Base-by-base conservation (phyloP, 352 stramenopile genomes). In the Globisporangium sylvaticum region DNA sequence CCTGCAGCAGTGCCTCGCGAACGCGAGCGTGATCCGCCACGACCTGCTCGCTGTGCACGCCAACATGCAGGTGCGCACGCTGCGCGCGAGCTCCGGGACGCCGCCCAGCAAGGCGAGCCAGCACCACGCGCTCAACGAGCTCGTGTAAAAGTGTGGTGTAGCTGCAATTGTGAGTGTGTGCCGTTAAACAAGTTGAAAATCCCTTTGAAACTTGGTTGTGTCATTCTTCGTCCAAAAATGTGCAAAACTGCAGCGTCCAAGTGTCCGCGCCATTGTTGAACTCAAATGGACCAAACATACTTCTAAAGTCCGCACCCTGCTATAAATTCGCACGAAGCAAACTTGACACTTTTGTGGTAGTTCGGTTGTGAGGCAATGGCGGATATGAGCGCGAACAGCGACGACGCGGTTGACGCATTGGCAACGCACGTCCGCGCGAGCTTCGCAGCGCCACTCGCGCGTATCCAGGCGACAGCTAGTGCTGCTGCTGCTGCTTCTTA, bases 21-120 rank as follows among this genome's bases (percentile, higher is more conserved):
- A 64, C 20, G 44, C 64, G 5, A 64, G 42, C 6, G 56, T 65
- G 31, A 69, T 69, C 15, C 64, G 46, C 32, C 64, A 69, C 32
- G 56, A 69, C 44, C 56, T 69, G 64, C 64, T 69, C 29, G 64
- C 64, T 18, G 37, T 64, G 64, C 56, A 69, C n/a, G 64, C 64
- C 22, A 64, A 58, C 44, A 64, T 64, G 64, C 44, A 64, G 34
- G 64, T 60, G 56, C 64, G 64, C 54, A 59, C 64, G 22, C n/a
- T 69, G 44, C 64, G 64, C 20, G 64, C 62, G 53, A 62, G 24
- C 53, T 39, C 32, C 9, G 52, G 22, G 14, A n/a, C 37, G 22
- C 9, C 32, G 31, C 54, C 20, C 55, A 59, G 25, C 22, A 50
- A 50, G 42, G 42, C 42, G 42, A 50, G 6, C 7, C 42, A 22